phyloP scores from a whole-genome alignment of 306 rosid species.

The Crotalaria pallida region DNA sequence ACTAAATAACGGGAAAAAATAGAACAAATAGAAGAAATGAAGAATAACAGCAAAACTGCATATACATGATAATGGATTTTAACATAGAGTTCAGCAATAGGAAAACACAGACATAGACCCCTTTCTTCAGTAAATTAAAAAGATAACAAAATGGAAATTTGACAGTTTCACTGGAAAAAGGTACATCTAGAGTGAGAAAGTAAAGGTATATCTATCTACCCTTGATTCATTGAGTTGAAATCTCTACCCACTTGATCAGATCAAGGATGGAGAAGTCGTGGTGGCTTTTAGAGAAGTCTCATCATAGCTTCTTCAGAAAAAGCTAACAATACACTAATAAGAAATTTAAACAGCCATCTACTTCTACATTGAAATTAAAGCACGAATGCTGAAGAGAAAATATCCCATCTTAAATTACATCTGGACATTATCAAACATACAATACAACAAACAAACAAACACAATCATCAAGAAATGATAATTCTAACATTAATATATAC shows the following conservation, averaged over 20 bases:
- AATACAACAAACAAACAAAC: constrained; percentile 1
- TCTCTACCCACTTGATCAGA: too few species aligned
- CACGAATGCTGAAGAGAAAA: background rate
- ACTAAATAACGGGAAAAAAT: background rate
- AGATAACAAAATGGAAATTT: background rate
- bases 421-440: background rate
- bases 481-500: constrained; percentile 31
- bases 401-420: background rate
- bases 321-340: background rate
- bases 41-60: background rate
- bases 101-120: background rate
- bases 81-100: background rate
- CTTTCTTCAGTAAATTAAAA: background rate
- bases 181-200: too few species aligned
- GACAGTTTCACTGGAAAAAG: background rate
- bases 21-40: background rate
- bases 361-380: background rate
- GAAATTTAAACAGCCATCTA: background rate
- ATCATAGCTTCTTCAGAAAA: too few species aligned
- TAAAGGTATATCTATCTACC: too few species aligned
- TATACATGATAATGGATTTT: background rate
- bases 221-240: too few species aligned
- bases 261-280: too few species aligned
- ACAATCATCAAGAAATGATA: constrained; percentile 1
- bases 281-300: too few species aligned